Conservation (phyloP, 257 asterid species). For the Solanum stenotomum region DNA sequence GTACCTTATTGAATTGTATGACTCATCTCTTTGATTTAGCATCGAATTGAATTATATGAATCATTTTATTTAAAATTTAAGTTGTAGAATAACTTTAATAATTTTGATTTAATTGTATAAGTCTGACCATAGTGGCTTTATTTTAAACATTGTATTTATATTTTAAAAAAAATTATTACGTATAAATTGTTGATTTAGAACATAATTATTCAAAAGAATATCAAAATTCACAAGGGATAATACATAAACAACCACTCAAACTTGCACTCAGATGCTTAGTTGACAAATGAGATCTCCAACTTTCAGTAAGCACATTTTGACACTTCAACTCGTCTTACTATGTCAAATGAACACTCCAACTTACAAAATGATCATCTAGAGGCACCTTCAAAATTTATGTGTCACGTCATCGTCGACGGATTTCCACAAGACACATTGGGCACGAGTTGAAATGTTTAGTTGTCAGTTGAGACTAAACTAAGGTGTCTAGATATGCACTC, state of each 20-base stretch:
- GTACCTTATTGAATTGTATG: background rate
- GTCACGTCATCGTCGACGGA: no score
- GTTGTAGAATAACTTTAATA: background rate
- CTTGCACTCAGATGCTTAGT: background rate
- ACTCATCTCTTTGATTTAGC: background rate
- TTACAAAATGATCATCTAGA: background rate
- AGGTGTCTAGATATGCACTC: background rate
- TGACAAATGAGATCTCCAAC: no score
- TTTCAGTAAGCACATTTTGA: no score
- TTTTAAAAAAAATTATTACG: fast-evolving
- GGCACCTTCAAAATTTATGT: background rate
- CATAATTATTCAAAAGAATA: background rate
- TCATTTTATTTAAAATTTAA: background rate
- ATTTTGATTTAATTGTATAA: background rate
- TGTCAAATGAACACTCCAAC: background rate
- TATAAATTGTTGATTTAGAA: background rate
- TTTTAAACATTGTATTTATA: background rate
- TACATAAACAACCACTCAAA: background rate
- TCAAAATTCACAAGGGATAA: background rate
- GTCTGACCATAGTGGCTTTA: background rate
- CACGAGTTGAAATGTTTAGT: no score
- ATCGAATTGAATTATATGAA: background rate
- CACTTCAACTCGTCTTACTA: background rate
- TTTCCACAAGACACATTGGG: background rate
- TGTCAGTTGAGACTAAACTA: background rate